phyloP scores from a whole-genome alignment of 2,329 filamentous ascomycete genomes.

The Fusarium heterosporum region DNA sequence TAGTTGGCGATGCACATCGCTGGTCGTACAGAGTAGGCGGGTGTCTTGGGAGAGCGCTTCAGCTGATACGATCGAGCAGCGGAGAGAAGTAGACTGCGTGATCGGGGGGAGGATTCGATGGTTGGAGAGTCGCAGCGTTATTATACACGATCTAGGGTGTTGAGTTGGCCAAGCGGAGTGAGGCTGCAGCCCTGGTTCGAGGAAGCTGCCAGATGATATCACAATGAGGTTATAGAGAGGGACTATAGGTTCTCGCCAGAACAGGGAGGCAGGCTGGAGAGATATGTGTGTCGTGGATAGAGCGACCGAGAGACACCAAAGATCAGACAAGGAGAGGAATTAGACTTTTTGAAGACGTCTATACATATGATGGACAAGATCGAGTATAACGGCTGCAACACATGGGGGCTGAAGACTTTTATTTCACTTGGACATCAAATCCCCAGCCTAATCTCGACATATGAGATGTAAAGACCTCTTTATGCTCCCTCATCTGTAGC shows the following conservation, averaged over 20 bases:
- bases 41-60: slow-evolving; percentile 45
- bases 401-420: neutral
- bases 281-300: neutral
- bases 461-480: slow-evolving; percentile 18
- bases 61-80: slow-evolving; percentile 37
- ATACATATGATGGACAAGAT: neutral
- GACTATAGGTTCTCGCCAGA: neutral
- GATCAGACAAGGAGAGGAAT: neutral
- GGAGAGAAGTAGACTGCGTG: slow-evolving; percentile 2
- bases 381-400: neutral
- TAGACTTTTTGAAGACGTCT: neutral
- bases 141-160: neutral
- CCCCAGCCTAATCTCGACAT: neutral
- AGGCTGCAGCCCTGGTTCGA: slow-evolving; percentile 5
- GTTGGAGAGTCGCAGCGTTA: neutral
- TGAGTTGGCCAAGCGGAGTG: neutral
- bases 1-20: slow-evolving; percentile 65
- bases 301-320: neutral
- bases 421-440: neutral
- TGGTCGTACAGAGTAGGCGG: slow-evolving; percentile 28
- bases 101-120: slow-evolving; percentile 5
- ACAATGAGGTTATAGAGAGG: slow-evolving; percentile 2
- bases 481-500: slow-evolving; percentile 25
- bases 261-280: neutral
- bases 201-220: slow-evolving; percentile 1